Evolutionary conservation across 2,329 filamentous ascomycete species (phyloP), one percentile per base, ranked within the genome.

Genomic region (Fusarium sp.): DNA sequence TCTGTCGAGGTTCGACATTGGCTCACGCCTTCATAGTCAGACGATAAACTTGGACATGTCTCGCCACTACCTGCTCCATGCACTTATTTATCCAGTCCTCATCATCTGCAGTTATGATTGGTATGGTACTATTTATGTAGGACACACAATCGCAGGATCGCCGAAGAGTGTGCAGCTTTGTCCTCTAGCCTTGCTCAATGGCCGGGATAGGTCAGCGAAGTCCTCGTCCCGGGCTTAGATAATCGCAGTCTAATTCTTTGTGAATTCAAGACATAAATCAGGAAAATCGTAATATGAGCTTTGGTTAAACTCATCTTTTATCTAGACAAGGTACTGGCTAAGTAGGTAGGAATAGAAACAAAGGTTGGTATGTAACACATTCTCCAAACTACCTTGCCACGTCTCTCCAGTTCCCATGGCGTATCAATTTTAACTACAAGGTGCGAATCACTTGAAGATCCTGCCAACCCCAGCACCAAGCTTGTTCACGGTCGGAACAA

Each of bases 391-490:
- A 24, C 22, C 43, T 45, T 3, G 18, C 6, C 18, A 10, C 39
- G 35, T 37, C 2, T 37, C 35, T 37, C 35, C 35, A 37, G 14
- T 37, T 37, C 29, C 14, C 35, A 8, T 37, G 2, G 35, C 35
- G 6, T 37, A 6, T 8, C 14, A 37, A 16, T 37, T 18, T 37
- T 37, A 29, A 29, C 29, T 11, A 4, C 29, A 31, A 31, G 13
- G 20, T 24, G 4, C 2, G 6, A 50, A n/a, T 62, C n/a, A 64
- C 33, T 31, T 43, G 45, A 64, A 80, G 3, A 86, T 81, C 50
- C 85, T 85, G 0, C 87, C 87, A 35, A 88, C 72, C 20, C 87
- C 87, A 39, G 82, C 85, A 5, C 86, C 86, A 5, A 81, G 79
- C 76, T 83, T 85, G 4, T 87, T 84, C 9, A 85, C 76, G 9